Conservation (phyloP, 2,329 filamentous ascomycete species). For the Aspergillus oerlinghausenensis region DNA sequence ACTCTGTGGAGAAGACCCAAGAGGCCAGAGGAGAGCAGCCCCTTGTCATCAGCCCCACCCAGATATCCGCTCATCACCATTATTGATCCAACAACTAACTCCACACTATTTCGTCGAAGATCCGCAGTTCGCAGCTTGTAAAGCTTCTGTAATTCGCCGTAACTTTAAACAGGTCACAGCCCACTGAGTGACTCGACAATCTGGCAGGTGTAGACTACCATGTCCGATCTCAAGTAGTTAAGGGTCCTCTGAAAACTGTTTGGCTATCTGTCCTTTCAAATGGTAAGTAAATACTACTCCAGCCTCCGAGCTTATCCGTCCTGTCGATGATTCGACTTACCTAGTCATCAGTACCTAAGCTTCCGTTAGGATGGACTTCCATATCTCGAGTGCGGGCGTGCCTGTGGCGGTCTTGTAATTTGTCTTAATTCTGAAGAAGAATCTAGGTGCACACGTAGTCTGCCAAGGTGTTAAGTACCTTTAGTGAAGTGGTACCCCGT, state of each 20-base stretch:
- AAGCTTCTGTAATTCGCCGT: slow-evolving; percentile 28
- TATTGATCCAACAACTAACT: slow-evolving; percentile 22
- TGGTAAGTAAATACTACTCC: slow-evolving; percentile 1
- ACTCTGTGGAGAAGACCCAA: not conserved
- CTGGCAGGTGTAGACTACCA: slow-evolving; percentile 11
- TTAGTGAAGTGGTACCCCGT: not conserved
- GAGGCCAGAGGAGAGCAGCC: slow-evolving; percentile 15
- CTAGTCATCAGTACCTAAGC: slow-evolving; percentile 11
- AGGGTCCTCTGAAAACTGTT: not conserved
- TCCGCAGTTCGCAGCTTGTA: slow-evolving; percentile 28
- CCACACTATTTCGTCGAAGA: slow-evolving; percentile 22
- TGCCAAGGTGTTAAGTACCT: not conserved
- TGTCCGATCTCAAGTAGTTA: slow-evolving; percentile 4
- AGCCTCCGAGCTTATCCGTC: slow-evolving; percentile 18
- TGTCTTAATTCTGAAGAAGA: slow-evolving; percentile 4
- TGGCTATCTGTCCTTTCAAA: slow-evolving; percentile 7
- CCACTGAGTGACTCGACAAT: slow-evolving; percentile 18
- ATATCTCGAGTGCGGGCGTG: slow-evolving; percentile 21
- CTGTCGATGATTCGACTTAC: slow-evolving; percentile 5
- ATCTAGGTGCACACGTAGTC: not conserved
- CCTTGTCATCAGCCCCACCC: slow-evolving; percentile 21
- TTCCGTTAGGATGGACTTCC: slow-evolving; percentile 13
- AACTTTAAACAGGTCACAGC: slow-evolving; percentile 21
- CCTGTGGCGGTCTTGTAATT: slow-evolving; percentile 16
- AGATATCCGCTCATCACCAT: slow-evolving; percentile 22